Evolutionary conservation across 2,329 filamentous ascomycete species (phyloP), one percentile per base, ranked within the genome.

Genomic region (Beauveria australis): DNA sequence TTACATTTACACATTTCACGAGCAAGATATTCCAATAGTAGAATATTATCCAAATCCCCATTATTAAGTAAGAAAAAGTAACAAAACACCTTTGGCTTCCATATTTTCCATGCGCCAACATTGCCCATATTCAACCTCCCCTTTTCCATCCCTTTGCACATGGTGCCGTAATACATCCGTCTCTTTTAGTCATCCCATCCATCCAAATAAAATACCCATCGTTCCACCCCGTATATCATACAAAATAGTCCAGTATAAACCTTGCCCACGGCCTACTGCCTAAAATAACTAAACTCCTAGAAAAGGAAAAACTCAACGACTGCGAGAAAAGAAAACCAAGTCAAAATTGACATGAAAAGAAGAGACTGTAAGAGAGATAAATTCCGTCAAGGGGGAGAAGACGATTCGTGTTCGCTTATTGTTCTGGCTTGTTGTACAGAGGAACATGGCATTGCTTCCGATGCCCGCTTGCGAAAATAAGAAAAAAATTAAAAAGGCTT

Each of bases 341-440:
- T 30, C 28, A 30, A 30, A 30, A 30, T 1, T 10, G 28, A 30
- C 28, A 56, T 47, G 53, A 46, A 56, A 61, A 41, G 51, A 61
- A 41, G 51, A 10, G 49, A 49, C 26, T 49, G 28, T 53, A 43
- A 5, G 41, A 59, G 19, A 53, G 33, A 49, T 16, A 8, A 30
- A 9, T 41, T 53, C 9, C 28, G 28, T 30, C 28, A 30, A 30
- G 28, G 28, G 9, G 28, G 28, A 30, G 9, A 30, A 12, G 28
- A 30, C 28, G 28, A 30, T 30, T 30, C 28, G 51, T 41, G 51
- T 59, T 51, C 52, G 53, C 53, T 55, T 5, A n/a, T 53, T 46
- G 40, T 30, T 55, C 41, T 33, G 40, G 53, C 53, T 55, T 55
- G 40, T 55, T 55, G 53, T 55, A 55, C 53, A 54, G 18, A 55